phyloP scores from a whole-genome alignment of 225 moss, liverwort and hornwort genomes.

The Physcomitrium patens region DNA sequence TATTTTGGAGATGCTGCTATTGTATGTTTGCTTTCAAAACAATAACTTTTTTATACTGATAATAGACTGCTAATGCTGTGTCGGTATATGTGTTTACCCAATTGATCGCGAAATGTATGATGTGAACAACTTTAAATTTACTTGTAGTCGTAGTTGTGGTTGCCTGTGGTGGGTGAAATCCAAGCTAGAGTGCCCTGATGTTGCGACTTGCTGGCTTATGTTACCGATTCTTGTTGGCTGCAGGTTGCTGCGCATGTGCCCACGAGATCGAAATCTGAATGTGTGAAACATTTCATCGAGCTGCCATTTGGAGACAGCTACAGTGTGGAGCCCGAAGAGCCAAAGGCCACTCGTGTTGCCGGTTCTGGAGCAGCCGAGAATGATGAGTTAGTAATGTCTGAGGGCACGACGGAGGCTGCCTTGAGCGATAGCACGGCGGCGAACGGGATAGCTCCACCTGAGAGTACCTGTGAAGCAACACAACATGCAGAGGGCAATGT shows the following conservation, averaged over 20 bases:
- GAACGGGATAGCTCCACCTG: slow-evolving; percentile 27
- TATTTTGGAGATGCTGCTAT: no score
- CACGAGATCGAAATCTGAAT: slow-evolving; percentile 67
- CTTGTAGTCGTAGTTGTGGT: neutral
- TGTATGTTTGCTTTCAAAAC: no score
- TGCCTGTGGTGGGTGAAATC: slow-evolving; percentile 6
- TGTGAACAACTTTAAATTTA: neutral
- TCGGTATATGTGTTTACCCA: no score
- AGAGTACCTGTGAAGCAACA: slow-evolving; percentile 11
- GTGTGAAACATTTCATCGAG: slow-evolving; percentile 78
- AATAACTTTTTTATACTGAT: no score
- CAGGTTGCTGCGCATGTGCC: slow-evolving; percentile 76
- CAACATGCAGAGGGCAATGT: slow-evolving; percentile 23
- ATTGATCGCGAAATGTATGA: neutral
- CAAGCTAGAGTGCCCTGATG: neutral
- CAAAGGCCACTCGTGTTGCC: slow-evolving; percentile 24
- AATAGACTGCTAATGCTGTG: no score
- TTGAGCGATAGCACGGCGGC: slow-evolving; percentile 17
- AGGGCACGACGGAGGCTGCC: slow-evolving; percentile 20
- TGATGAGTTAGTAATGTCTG: slow-evolving; percentile 1
- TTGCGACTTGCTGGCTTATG: slow-evolving; percentile 2
- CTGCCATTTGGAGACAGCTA: slow-evolving; percentile 74
- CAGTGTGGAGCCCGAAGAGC: slow-evolving; percentile 35
- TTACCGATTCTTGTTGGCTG: slow-evolving; percentile 21
- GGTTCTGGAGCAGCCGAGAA: slow-evolving; percentile 22